Conservation (phyloP, 768 basidiomycete species). For the Punctularia strigosozonata region DNA sequence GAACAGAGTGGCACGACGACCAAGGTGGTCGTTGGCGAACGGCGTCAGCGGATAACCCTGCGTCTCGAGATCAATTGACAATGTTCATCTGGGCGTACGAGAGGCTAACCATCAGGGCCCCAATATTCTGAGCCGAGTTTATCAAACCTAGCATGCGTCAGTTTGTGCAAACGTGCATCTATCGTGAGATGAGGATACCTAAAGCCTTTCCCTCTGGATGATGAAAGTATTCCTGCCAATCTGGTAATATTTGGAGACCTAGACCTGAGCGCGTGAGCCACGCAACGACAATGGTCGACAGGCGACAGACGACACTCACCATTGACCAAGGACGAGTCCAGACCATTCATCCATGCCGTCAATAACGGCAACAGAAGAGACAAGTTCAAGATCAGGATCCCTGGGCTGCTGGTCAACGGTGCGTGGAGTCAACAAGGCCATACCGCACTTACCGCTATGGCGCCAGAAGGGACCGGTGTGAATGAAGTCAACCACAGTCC, state of each 20-base stretch:
- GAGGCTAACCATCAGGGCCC: constrained; percentile 30
- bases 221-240: constrained; percentile 47
- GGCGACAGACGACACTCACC: constrained; percentile 14
- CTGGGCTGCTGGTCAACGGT: constrained; percentile 17
- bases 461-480: constrained; percentile 50
- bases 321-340: constrained; percentile 59
- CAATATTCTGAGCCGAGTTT: constrained; percentile 53
- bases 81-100: neutral
- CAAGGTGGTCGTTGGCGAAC: constrained; percentile 44
- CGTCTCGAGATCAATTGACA: neutral
- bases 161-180: neutral
- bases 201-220: constrained; percentile 38
- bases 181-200: constrained; percentile 20
- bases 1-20: constrained; percentile 49
- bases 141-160: constrained; percentile 37
- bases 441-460: constrained; percentile 34
- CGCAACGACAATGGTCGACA: no score
- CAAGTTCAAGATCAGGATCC: constrained; percentile 46
- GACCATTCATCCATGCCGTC: constrained; percentile 54
- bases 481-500: constrained; percentile 49
- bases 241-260: constrained; percentile 60
- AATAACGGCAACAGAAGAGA: constrained; percentile 52
- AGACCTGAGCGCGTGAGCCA: neutral
- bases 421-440: neutral
- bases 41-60: constrained; percentile 55